These are phyloP conservation scores for Cercospora janseana DNA, from an alignment of 2,329 filamentous ascomycete genomes.

Conservation along the genomic window DNA sequence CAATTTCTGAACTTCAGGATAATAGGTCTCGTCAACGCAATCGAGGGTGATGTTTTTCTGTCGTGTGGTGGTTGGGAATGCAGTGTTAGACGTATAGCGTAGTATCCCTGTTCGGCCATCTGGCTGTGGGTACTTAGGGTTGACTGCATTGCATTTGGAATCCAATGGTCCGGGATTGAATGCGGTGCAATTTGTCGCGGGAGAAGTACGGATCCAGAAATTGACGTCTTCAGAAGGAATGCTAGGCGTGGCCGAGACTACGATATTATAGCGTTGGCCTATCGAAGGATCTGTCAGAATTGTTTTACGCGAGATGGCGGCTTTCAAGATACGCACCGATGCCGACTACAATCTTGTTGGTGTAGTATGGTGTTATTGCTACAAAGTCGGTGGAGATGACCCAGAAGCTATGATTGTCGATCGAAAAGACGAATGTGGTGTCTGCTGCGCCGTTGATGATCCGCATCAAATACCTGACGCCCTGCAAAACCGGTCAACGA, in stretches of 20 bases:
- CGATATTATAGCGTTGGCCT: conserved; percentile 35
- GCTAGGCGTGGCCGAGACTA: conserved; percentile 10
- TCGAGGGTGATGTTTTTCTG: background rate
- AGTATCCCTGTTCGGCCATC: background rate
- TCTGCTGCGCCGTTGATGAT: conserved; percentile 41
- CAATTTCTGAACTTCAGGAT: background rate
- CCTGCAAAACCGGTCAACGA: background rate
- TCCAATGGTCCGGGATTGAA: conserved; percentile 36
- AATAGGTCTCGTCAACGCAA: background rate
- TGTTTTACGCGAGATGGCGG: background rate
- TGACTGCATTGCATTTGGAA: conserved; percentile 41
- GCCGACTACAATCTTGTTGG: conserved; percentile 39
- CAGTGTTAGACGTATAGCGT: background rate
- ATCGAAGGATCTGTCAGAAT: background rate
- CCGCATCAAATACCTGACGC: conserved; percentile 30
- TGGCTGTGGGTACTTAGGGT: conserved; percentile 18
- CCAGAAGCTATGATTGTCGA: conserved; percentile 43
- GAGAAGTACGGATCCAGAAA: conserved; percentile 2
- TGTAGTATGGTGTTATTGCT: conserved; percentile 41
- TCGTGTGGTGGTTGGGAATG: background rate
- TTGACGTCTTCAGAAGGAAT: conserved; percentile 3
- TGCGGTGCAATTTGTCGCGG: conserved; percentile 25
- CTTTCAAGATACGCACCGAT: conserved; percentile 31
- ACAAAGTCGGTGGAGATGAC: conserved; percentile 43
- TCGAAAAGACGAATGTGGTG: conserved; percentile 45